phyloP scores from a whole-genome alignment of 2,329 filamentous ascomycete genomes.

The Alternaria metachromatica region DNA sequence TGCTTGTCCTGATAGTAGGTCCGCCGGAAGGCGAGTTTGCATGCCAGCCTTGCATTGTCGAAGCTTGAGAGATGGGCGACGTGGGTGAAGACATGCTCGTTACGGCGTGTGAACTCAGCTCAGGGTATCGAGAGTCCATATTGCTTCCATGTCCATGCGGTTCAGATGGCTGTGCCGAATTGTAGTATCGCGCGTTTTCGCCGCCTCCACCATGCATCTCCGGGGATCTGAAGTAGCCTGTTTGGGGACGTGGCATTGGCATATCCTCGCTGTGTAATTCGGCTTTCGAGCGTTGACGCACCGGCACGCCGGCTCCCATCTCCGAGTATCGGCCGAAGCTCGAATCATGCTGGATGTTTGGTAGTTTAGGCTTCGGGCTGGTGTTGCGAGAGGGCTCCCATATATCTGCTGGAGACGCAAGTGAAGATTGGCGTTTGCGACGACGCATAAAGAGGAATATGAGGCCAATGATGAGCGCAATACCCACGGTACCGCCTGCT shows the following conservation, averaged over 20 bases:
- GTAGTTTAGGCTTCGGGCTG: neutral
- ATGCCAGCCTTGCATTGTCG: neutral
- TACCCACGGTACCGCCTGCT: constrained; percentile 16
- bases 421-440: neutral
- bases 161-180: neutral
- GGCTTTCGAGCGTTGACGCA: neutral
- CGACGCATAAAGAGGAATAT: constrained; percentile 19
- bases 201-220: neutral
- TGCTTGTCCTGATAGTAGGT: neutral
- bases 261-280: neutral
- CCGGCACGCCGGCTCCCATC: neutral
- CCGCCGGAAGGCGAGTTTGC: neutral
- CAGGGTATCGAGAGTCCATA: neutral
- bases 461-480: constrained; percentile 14
- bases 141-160: neutral
- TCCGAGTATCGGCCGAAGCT: neutral
- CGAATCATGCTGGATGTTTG: neutral
- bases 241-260: neutral
- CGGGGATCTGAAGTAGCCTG: neutral
- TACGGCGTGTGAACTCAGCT: neutral
- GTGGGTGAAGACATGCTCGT: neutral
- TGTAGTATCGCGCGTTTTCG: neutral
- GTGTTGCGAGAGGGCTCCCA: constrained; percentile 2
- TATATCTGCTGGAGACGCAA: neutral
- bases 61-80: neutral